A percentile compares a stretch with the other conserved stretches of the same genome.
Conservation (phyloP, 2,329 filamentous ascomycete species). For the Cladosporium sp. region DNA sequence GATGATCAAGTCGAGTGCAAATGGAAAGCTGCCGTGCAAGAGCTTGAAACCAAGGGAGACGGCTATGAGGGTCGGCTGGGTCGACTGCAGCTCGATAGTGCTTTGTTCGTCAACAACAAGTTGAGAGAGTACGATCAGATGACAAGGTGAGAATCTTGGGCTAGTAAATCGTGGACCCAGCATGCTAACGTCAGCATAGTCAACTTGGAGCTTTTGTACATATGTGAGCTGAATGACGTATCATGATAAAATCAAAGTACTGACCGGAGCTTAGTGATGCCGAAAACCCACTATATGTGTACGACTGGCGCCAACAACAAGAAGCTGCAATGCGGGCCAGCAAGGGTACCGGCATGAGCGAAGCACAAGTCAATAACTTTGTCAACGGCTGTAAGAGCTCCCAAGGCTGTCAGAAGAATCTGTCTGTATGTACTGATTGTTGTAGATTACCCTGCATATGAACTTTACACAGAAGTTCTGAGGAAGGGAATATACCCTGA, state of each 20-base stretch:
- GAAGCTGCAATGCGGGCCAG: slow-evolving; percentile 64
- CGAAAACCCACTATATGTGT: slow-evolving; percentile 69
- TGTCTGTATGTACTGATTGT: background rate
- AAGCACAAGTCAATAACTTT: slow-evolving; percentile 72
- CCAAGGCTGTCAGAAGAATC: background rate
- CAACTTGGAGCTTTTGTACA: slow-evolving; percentile 62
- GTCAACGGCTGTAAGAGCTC: slow-evolving; percentile 57
- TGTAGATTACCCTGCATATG: slow-evolving; percentile 50
- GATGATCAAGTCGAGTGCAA: slow-evolving; percentile 52
- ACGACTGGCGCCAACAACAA: slow-evolving; percentile 78
- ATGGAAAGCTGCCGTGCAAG: slow-evolving; percentile 47
- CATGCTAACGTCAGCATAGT: slow-evolving; percentile 29
- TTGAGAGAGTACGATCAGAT: slow-evolving; percentile 56
- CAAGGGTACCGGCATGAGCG: slow-evolving; percentile 74
- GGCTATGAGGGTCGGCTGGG: slow-evolving; percentile 49
- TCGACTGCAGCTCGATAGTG: slow-evolving; percentile 51
- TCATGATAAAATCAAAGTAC: background rate
- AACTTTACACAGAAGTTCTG: slow-evolving; percentile 50
- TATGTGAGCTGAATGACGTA: slow-evolving; percentile 41
- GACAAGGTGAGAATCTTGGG: slow-evolving; percentile 41
- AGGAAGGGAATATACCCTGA: slow-evolving; percentile 46
- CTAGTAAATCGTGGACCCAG: background rate
- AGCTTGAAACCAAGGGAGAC: slow-evolving; percentile 44
- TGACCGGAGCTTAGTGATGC: slow-evolving; percentile 52
- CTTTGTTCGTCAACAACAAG: slow-evolving; percentile 56